phyloP scores from a whole-genome alignment of 805 yeast genomes.

The Kodamaea hsintzibuensis region DNA sequence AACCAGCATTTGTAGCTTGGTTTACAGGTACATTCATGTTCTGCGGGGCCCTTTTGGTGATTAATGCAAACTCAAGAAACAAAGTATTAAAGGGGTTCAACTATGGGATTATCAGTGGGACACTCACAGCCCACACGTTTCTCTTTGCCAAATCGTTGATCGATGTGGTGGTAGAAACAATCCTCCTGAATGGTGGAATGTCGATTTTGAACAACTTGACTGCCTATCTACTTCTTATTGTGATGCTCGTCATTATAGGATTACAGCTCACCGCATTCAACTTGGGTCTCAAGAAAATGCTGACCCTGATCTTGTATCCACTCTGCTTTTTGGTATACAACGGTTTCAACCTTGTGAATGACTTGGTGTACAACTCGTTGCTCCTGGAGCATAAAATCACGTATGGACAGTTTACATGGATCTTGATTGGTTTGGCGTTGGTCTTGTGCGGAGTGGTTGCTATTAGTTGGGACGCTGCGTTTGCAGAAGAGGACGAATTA shows the following conservation, averaged over 20 bases:
- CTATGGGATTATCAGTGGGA: conserved; percentile 72
- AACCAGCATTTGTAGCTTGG: conserved; percentile 61
- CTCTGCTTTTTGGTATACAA: conserved; percentile 83
- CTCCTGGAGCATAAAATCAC: conserved; percentile 43
- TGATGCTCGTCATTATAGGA: conserved; percentile 64
- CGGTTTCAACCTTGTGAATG: conserved; percentile 53
- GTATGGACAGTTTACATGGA: conserved; percentile 51
- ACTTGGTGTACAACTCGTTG: conserved; percentile 59
- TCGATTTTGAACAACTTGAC: conserved; percentile 23
- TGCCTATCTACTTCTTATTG: conserved; percentile 45
- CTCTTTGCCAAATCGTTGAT: conserved; percentile 83
- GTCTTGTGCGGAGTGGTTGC: conserved; percentile 68
- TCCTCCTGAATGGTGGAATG: conserved; percentile 20
- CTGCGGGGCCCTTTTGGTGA: conserved; percentile 24
- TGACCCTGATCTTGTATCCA: conserved; percentile 82
- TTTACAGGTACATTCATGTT: conserved; percentile 35
- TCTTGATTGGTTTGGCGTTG: conserved; percentile 47
- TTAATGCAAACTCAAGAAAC: conserved; percentile 17
- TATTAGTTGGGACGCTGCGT: conserved; percentile 55
- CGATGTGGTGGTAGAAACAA: conserved; percentile 58
- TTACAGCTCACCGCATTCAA: conserved; percentile 73
- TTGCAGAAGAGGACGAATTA: conserved; percentile 14
- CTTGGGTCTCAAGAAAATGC: conserved; percentile 65
- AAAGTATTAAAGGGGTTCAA: conserved; percentile 49
- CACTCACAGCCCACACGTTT: conserved; percentile 81